These are phyloP conservation scores for Urtica urens DNA, from an alignment of 306 rosid genomes.

Conservation along the genomic window DNA sequence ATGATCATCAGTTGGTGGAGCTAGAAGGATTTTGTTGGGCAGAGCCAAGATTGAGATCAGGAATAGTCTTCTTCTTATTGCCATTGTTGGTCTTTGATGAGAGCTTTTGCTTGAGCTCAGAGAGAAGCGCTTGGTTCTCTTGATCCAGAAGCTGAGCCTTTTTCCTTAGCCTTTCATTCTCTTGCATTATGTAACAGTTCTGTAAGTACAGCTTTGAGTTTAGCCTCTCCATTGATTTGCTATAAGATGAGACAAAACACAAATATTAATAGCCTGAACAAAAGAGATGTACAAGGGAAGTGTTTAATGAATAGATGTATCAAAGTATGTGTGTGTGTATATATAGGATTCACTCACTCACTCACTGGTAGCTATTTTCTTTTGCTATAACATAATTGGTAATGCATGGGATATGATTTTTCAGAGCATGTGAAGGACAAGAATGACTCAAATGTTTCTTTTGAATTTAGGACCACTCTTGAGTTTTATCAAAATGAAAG, in stretches of 20 bases:
- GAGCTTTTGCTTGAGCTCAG: constrained; percentile 88
- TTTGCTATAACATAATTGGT: constrained; percentile 30
- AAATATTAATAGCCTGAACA: not conserved
- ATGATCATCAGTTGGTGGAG: constrained; percentile 44
- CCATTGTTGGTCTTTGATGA: constrained; percentile 41
- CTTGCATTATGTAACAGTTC: constrained; percentile 94
- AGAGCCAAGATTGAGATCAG: constrained; percentile 57
- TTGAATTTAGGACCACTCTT: constrained; percentile 51
- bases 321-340: not conserved
- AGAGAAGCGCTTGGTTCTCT: constrained; percentile 79
- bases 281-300: not conserved
- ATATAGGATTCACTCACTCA: not conserved
- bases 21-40: constrained; percentile 37
- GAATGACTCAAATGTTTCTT: constrained; percentile 14
- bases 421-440: constrained; percentile 26
- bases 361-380: constrained; percentile 26
- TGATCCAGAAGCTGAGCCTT: constrained; percentile 89
- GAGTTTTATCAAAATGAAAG: constrained; percentile 28
- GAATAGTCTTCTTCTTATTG: constrained; percentile 33
- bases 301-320: not conserved
- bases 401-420: constrained; percentile 33
- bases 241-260: not conserved
- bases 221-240: constrained; percentile 61
- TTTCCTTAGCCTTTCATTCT: constrained; percentile 92
- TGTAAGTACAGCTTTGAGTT: constrained; percentile 90